phyloP scores from a whole-genome alignment of 345 rosid species.

The Syzygium oleosum region DNA sequence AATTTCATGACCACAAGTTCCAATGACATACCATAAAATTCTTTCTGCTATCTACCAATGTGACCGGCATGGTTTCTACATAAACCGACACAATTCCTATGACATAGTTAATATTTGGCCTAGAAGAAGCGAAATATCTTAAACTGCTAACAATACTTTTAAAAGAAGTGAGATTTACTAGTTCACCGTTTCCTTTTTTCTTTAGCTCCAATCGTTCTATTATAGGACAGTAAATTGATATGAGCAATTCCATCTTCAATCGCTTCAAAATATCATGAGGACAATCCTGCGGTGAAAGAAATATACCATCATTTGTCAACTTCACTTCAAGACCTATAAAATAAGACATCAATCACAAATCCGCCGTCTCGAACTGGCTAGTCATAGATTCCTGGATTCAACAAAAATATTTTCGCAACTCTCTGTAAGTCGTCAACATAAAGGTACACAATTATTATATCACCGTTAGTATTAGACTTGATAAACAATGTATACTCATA shows the following conservation, averaged over 20 bases:
- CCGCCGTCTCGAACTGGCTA: fast-evolving
- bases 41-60: not conserved
- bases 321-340: not conserved
- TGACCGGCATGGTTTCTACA: not conserved
- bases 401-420: not conserved
- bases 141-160: not conserved
- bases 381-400: not conserved
- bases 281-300: not conserved
- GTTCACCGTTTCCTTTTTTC: not conserved
- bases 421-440: not conserved
- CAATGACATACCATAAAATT: not conserved
- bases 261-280: not conserved
- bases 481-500: not conserved
- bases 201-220: not conserved
- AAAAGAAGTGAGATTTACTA: not conserved
- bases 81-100: not conserved
- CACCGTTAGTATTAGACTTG: not conserved
- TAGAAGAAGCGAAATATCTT: not conserved
- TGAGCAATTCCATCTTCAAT: not conserved
- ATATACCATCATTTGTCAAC: not conserved
- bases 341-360: not conserved
- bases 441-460: not conserved
- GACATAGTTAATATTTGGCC: not conserved
- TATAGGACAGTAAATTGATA: not conserved
- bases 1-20: not conserved